A percentile compares a stretch with the other conserved stretches of the same genome.
These are phyloP conservation scores for Dothistroma pini DNA, from an alignment of 2,329 filamentous ascomycete genomes.

Conservation along the genomic window DNA sequence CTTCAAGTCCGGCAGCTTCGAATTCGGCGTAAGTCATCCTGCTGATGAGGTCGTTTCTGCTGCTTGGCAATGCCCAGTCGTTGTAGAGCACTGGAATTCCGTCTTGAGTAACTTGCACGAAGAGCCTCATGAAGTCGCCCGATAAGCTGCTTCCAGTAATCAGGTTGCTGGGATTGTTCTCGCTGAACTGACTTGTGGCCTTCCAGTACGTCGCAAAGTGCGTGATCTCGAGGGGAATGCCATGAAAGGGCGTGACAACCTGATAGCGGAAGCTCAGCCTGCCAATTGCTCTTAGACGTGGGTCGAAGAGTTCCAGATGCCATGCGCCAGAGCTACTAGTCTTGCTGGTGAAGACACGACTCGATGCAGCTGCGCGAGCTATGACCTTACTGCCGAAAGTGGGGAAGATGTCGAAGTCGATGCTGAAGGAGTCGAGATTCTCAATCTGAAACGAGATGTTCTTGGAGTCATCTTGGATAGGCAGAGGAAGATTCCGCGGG, in stretches of 20 bases:
- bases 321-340: slow-evolving; percentile 73
- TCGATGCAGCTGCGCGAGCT: slow-evolving; percentile 87
- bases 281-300: slow-evolving; percentile 83
- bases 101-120: slow-evolving; percentile 88
- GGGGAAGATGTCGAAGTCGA: slow-evolving; percentile 97
- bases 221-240: slow-evolving; percentile 89
- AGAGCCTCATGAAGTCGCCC: slow-evolving; percentile 89
- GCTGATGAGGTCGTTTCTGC: slow-evolving; percentile 69
- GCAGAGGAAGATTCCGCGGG: slow-evolving; percentile 90
- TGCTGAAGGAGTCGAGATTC: slow-evolving; percentile 83
- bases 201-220: slow-evolving; percentile 99
- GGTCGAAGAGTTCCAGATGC: slow-evolving; percentile 88
- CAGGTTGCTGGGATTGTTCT: slow-evolving; percentile 78
- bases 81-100: slow-evolving; percentile 84
- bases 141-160: slow-evolving; percentile 94
- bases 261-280: slow-evolving; percentile 93
- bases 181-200: slow-evolving; percentile 79
- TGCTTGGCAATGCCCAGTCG: slow-evolving; percentile 60
- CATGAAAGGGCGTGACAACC: slow-evolving; percentile 93
- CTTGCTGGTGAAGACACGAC: slow-evolving; percentile 75
- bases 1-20: slow-evolving; percentile 42
- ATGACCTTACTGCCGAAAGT: slow-evolving; percentile 98
- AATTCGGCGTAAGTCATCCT: slow-evolving; percentile 75
- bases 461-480: slow-evolving; percentile 92
- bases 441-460: slow-evolving; percentile 95